These are phyloP conservation scores for Talaromyces sp. DNA, from an alignment of 2,329 filamentous ascomycete genomes.

Conservation along the genomic window DNA sequence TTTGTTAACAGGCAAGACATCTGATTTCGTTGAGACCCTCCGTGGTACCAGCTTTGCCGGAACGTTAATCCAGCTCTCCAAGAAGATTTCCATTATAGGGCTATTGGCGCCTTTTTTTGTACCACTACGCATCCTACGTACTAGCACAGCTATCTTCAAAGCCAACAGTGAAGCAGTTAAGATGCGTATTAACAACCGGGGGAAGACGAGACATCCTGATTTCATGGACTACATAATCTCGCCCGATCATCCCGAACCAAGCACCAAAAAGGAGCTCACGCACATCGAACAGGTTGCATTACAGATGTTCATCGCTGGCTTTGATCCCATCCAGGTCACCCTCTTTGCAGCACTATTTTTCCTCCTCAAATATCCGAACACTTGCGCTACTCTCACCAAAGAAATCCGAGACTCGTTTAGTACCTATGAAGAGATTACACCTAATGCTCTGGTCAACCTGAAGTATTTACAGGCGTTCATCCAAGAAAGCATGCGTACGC, in stretches of 20 bases:
- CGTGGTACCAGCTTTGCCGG: constrained; percentile 1
- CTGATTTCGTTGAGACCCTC: neutral
- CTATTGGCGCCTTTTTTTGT: neutral
- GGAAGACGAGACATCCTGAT: neutral
- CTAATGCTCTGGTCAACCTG: neutral
- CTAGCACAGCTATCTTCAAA: neutral
- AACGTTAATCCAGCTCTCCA: neutral
- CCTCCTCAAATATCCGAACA: neutral
- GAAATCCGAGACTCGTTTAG: constrained; percentile 1
- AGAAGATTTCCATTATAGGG: neutral
- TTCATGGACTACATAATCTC: constrained; percentile 1
- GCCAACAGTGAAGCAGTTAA: neutral
- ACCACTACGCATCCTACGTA: neutral
- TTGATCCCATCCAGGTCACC: neutral
- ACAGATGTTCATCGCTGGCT: neutral
- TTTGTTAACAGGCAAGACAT: neutral
- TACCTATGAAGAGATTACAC: neutral
- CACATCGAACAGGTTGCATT: neutral
- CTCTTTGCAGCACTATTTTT: neutral
- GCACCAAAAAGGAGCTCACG: neutral
- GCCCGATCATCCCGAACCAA: neutral
- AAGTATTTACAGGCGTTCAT: neutral
- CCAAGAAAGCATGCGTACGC: neutral
- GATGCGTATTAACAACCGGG: neutral
- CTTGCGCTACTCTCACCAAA: neutral